phyloP scores from a whole-genome alignment of 305 asterid genomes.

The Andrographis paniculata region DNA sequence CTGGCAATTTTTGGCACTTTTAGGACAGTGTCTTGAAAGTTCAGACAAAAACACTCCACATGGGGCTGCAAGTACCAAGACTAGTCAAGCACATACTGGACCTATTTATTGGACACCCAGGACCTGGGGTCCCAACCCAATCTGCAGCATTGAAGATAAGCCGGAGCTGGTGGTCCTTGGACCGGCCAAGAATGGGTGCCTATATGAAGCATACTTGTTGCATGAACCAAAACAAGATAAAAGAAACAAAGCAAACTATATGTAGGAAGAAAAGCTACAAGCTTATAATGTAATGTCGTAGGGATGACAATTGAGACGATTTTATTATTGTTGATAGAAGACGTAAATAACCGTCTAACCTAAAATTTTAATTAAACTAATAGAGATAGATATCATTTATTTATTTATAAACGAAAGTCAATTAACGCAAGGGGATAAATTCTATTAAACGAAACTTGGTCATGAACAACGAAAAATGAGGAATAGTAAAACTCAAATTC shows the following conservation, averaged over 20 bases:
- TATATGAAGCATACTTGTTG: background rate
- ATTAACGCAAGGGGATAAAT: too few relatives aligned
- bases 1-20: constrained; percentile 1
- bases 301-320: constrained; percentile 15
- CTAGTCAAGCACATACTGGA: constrained; percentile 15
- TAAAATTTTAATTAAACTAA: too few relatives aligned
- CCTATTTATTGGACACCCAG: background rate
- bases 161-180: background rate
- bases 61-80: constrained; percentile 5
- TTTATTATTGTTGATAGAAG: too few relatives aligned
- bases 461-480: too few relatives aligned
- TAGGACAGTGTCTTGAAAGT: constrained; percentile 2
- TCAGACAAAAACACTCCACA: constrained; percentile 19
- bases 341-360: too few relatives aligned
- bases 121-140: background rate
- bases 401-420: too few relatives aligned
- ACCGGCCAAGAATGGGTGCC: background rate
- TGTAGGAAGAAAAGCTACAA: constrained; percentile 5
- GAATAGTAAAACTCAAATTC: too few relatives aligned
- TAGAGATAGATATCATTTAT: too few relatives aligned
- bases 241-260: background rate
- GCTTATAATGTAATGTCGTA: constrained; percentile 4
- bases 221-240: background rate
- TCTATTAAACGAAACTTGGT: too few relatives aligned
- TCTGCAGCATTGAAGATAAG: background rate